Conservation (phyloP, 2,329 filamentous ascomycete genomes). For the Ophiostoma triangulosporum region DNA sequence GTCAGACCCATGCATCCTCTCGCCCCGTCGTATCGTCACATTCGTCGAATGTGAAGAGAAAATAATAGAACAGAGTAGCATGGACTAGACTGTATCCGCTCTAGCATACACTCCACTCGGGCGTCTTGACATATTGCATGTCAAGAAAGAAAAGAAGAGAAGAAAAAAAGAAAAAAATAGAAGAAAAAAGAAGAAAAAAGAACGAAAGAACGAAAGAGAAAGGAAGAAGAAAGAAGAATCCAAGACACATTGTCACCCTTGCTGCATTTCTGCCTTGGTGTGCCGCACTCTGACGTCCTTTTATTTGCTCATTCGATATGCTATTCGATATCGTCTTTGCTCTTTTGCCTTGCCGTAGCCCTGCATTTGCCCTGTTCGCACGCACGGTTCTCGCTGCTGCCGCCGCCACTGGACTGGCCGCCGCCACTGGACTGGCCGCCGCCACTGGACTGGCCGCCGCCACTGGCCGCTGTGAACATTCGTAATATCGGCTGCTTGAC, state of each 20-base stretch:
- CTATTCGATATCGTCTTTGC: neutral
- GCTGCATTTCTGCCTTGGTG: neutral
- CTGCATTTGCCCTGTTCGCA: neutral
- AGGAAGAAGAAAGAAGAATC: neutral
- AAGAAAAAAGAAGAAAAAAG: neutral
- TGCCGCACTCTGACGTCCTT: neutral
- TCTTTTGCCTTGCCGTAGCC: neutral
- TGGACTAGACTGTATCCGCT: neutral
- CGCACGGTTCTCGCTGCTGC: neutral
- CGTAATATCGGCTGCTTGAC: neutral
- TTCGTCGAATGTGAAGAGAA: neutral
- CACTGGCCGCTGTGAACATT: too few relatives aligned
- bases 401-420: too few relatives aligned
- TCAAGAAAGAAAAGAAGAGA: neutral
- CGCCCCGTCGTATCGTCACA: constrained; percentile 5
- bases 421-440: too few relatives aligned
- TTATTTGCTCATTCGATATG: neutral
- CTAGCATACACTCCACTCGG: constrained; percentile 6
- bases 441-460: too few relatives aligned
- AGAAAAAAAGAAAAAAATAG: neutral
- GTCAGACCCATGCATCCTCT: constrained; percentile 9
- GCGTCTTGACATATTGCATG: constrained; percentile 6
- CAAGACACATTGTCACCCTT: neutral
- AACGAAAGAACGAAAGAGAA: neutral
- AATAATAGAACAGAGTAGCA: neutral